phyloP scores from a whole-genome alignment of 495 filamentous ascomycete species.

The Penicillium daleae region DNA sequence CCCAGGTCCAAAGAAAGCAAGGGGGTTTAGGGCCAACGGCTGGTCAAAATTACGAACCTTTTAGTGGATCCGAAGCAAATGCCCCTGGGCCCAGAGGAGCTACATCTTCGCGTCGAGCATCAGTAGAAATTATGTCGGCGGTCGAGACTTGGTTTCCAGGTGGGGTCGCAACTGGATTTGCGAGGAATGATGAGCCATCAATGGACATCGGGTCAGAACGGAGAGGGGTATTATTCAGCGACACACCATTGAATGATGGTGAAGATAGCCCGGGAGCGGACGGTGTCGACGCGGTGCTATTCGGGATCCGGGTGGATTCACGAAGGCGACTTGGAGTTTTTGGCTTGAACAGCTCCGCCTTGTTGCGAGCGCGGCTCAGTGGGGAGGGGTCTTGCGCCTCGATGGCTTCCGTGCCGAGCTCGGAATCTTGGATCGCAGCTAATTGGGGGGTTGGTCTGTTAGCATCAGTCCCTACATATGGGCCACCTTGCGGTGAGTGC shows the following conservation, averaged over 20 bases:
- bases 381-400: slow-evolving; percentile 15
- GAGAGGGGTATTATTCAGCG: neutral
- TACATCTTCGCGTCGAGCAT: neutral
- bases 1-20: no score
- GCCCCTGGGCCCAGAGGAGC: no score
- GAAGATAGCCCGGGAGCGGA: neutral
- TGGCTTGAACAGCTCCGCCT: slow-evolving; percentile 49
- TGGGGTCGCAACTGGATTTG: neutral
- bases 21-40: no score
- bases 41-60: no score
- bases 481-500: neutral
- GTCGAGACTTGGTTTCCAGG: neutral
- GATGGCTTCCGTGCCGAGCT: neutral
- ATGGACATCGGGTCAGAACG: slow-evolving; percentile 10
- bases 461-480: neutral
- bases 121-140: neutral
- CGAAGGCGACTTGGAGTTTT: slow-evolving; percentile 54
- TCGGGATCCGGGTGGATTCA: slow-evolving; percentile 42
- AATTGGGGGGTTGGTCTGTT: neutral
- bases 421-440: neutral
- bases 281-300: slow-evolving; percentile 13
- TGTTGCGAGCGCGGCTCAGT: slow-evolving; percentile 36
- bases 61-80: no score
- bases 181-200: slow-evolving; percentile 3
- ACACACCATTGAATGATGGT: slow-evolving; percentile 1